Evolutionary conservation across 371 early-diverging fungal genomes (phyloP), one percentile per base, ranked within the genome.

Genomic region (Rhizopus microsporus): DNA sequence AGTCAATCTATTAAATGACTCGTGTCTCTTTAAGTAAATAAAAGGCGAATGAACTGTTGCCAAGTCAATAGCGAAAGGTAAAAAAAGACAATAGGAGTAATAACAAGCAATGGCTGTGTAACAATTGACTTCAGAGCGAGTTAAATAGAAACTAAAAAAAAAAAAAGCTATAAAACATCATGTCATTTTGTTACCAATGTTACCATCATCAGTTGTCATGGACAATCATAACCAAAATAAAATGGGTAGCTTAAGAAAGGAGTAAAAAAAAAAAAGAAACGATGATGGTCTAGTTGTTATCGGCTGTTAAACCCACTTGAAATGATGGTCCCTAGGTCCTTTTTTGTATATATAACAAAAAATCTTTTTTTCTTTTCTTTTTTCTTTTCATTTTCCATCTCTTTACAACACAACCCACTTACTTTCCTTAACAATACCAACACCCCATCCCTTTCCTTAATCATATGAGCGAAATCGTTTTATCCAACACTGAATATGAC

Each of bases 381-480:
- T 48, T 45, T 35, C 30, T 47, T 46, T 35, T 13, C 48, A 44
- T 13, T 10, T 44, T 54, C 5, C 29, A 13, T 3, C 37, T 12
- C 42, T 5, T 16, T n/a, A 37, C 5, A 30, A 31, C 34, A 35
- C 56, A 10, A 39, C 51, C 43, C 51, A 23, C 51, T 48, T 58
- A 37, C 57, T 31, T 44, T 63, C 49, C 38, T 56, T 55, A 33
- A 5, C 37, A 55, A 35, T 31, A 33, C 8, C 47, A 42, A 23
- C 40, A 49, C 30, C 15, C 57, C 54, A 43, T 31, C 54, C 59
- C 40, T 57, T 57, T 60, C 8, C 40, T 32, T 40, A 23, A 55
- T 13, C 44, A 55, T 51, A 75, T 75, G 75, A 75, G 70, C 53
- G 75, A 75, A 59, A 69, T 72, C 31, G 54, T 65, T 40, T 59